These are phyloP conservation scores for Bryum argenteum DNA, from an alignment of 225 moss, liverwort and hornwort species.

Conservation along the genomic window DNA sequence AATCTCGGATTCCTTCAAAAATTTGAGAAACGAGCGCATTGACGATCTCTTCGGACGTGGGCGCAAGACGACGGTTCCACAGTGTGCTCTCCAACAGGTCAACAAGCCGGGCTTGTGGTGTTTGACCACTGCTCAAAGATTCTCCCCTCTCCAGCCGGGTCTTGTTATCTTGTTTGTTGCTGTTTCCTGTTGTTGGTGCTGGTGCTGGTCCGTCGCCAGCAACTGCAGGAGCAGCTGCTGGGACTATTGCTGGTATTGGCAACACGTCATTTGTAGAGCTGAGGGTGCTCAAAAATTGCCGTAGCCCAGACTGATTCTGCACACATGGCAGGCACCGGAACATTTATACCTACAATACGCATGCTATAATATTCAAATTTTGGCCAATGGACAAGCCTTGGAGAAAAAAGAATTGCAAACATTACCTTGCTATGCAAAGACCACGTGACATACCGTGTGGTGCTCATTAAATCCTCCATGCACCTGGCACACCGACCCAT, in stretches of 20 bases:
- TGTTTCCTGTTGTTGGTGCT: constrained; percentile 60
- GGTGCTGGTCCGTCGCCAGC: constrained; percentile 52
- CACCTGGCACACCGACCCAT: constrained; percentile 58
- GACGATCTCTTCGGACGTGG: constrained; percentile 98
- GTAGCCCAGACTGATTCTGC: constrained; percentile 89
- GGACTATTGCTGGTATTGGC: constrained; percentile 47
- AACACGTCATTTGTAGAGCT: constrained; percentile 74
- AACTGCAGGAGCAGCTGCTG: constrained; percentile 46
- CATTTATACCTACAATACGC: neutral
- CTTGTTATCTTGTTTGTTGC: constrained; percentile 97
- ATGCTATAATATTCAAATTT: neutral
- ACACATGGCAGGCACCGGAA: constrained; percentile 13
- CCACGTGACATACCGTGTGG: constrained; percentile 98
- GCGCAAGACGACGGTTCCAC: constrained; percentile 93
- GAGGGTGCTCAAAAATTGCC: constrained; percentile 84
- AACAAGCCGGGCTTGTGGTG: constrained; percentile 87
- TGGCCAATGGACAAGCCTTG: neutral
- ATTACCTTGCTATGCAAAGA: constrained; percentile 96
- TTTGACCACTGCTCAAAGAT: constrained; percentile 48
- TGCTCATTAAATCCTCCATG: constrained; percentile 97
- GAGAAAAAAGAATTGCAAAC: constrained; percentile 6
- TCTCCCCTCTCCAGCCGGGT: constrained; percentile 69
- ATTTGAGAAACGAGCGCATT: constrained; percentile 94
- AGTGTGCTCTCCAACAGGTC: constrained; percentile 95
- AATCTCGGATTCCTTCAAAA: constrained; percentile 93